Conservation (phyloP, 257 asterid species). For the Fraxinus americana region DNA sequence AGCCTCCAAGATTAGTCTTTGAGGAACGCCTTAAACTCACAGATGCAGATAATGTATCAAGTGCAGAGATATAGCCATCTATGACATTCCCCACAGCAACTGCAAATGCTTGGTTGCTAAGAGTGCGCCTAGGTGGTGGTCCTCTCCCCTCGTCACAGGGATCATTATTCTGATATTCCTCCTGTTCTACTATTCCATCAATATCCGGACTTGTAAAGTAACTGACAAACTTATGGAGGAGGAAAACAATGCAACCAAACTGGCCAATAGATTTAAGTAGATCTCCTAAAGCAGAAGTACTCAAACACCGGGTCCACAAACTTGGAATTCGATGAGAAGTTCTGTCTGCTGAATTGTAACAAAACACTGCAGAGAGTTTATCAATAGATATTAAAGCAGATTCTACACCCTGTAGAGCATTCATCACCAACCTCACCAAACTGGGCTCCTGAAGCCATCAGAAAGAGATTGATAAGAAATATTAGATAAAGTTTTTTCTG, state of each 20-base stretch:
- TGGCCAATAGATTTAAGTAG: slow-evolving; percentile 74
- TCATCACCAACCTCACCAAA: slow-evolving; percentile 87
- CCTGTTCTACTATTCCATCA: slow-evolving; percentile 37
- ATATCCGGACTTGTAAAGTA: slow-evolving; percentile 55
- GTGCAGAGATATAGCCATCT: slow-evolving; percentile 74
- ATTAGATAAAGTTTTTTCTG: not conserved
- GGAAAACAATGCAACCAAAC: slow-evolving; percentile 73
- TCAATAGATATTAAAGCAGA: slow-evolving; percentile 69
- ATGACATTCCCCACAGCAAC: slow-evolving; percentile 77
- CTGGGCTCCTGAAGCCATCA: slow-evolving; percentile 69
- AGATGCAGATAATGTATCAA: slow-evolving; percentile 79
- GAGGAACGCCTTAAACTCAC: slow-evolving; percentile 63
- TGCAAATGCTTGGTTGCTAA: slow-evolving; percentile 93
- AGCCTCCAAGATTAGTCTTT: slow-evolving; percentile 60
- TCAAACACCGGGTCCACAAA: slow-evolving; percentile 79
- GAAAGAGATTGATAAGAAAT: slow-evolving; percentile 22
- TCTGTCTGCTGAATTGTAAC: slow-evolving; percentile 79
- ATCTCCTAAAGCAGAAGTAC: slow-evolving; percentile 80
- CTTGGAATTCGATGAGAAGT: slow-evolving; percentile 70
- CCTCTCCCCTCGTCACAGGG: slow-evolving; percentile 33
- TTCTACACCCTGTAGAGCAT: slow-evolving; percentile 88
- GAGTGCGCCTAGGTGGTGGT: slow-evolving; percentile 38
- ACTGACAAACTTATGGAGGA: slow-evolving; percentile 66
- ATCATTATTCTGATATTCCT: slow-evolving; percentile 29
- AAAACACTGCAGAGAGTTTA: slow-evolving; percentile 61